phyloP scores from a whole-genome alignment of 2,329 filamentous ascomycete genomes.

The Clonostachys solani region DNA sequence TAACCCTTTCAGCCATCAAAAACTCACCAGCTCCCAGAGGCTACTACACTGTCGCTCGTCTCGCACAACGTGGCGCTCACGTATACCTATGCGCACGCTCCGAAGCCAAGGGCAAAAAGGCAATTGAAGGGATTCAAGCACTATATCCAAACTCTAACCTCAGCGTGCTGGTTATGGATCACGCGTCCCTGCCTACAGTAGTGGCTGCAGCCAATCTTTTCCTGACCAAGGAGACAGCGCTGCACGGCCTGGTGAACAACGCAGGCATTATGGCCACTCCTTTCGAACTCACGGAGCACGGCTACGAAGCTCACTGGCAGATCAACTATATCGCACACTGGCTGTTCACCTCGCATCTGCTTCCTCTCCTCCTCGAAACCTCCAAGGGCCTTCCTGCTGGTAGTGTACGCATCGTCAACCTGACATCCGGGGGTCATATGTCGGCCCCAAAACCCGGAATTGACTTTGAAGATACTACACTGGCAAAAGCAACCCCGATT shows the following conservation, averaged over 20 bases:
- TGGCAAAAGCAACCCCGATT: conserved; percentile 1
- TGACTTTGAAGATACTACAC: conserved; percentile 19
- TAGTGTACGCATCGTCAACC: conserved; percentile 15
- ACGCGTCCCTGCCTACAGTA: too few relatives aligned
- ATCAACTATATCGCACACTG: conserved; percentile 46
- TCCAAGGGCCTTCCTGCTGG: conserved; percentile 7
- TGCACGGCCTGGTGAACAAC: conserved; percentile 15
- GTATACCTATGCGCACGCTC: too few relatives aligned
- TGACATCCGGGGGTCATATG: conserved; percentile 18
- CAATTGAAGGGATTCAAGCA: too few relatives aligned
- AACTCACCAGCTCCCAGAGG: too few relatives aligned
- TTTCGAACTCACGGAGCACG: conserved; percentile 28
- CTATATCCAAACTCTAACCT: too few relatives aligned
- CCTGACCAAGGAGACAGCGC: too few relatives aligned
- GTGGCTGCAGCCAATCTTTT: too few relatives aligned
- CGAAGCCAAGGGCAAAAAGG: too few relatives aligned
- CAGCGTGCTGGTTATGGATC: too few relatives aligned
- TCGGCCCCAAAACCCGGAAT: conserved; percentile 17
- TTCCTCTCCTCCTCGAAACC: conserved; percentile 19
- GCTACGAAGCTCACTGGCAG: conserved; percentile 44
- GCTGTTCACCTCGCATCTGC: conserved; percentile 31
- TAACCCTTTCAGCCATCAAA: too few relatives aligned
- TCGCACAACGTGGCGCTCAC: too few relatives aligned
- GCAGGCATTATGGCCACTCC: conserved; percentile 38
- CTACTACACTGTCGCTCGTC: too few relatives aligned